Evolutionary conservation across 2,329 filamentous ascomycete genomes (phyloP).

Genomic region (Fusarium sp.): DNA sequence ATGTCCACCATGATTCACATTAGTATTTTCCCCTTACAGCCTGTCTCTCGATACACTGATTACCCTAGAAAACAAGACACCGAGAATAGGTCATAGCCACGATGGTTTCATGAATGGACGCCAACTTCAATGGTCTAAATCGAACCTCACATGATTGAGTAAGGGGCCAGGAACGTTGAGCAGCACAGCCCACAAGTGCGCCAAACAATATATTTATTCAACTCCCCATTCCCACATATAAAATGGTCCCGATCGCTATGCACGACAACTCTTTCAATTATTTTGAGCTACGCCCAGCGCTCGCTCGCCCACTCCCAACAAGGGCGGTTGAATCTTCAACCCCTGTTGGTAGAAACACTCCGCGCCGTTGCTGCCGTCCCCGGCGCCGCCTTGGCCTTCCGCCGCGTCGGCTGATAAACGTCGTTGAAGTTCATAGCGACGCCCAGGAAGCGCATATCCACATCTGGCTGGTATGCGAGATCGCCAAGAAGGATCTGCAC

Average conservation of each 20-base stretch:
- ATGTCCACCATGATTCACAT: too few species aligned
- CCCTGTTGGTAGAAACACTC: conserved; percentile 45
- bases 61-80: too few species aligned
- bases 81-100: too few species aligned
- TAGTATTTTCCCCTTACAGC: too few species aligned
- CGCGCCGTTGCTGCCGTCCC: conserved; percentile 44
- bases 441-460: conserved; percentile 94
- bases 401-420: conserved; percentile 84
- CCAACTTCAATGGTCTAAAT: neutral
- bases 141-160: neutral
- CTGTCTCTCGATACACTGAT: too few species aligned
- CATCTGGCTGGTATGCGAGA: conserved; percentile 91
- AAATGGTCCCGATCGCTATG: conserved; percentile 17
- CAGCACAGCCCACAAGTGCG: neutral
- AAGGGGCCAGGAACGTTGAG: neutral
- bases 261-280: neutral
- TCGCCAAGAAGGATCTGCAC: conserved; percentile 90
- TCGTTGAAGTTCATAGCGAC: conserved; percentile 99
- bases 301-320: neutral
- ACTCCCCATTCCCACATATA: conserved; percentile 11
- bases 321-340: conserved; percentile 29
- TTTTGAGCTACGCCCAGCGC: conserved; percentile 18
- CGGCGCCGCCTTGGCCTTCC: conserved; percentile 65
- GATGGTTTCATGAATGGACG: neutral
- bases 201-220: conserved; percentile 14